Conservation (phyloP, 805 yeast species). For the Hanseniaspora occidentalis region DNA sequence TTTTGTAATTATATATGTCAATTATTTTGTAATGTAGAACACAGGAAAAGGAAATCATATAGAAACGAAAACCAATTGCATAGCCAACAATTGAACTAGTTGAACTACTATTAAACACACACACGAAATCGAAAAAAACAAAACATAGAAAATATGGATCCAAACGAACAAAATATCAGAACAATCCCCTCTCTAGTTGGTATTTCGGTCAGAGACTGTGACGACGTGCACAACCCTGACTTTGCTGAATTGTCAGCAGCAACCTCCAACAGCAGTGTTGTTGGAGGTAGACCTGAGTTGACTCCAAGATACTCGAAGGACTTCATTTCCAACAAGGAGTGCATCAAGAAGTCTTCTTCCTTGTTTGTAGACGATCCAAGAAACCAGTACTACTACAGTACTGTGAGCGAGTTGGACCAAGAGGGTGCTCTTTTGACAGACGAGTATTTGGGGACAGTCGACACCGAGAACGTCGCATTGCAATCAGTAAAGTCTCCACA, state of each 20-base stretch:
- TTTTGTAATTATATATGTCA: too few species aligned
- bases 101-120: neutral
- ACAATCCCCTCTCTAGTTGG: constrained; percentile 20
- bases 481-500: constrained; percentile 3
- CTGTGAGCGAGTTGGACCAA: constrained; percentile 22
- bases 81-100: too few species aligned
- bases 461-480: constrained; percentile 5
- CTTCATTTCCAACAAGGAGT: constrained; percentile 6
- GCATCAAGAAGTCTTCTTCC: constrained; percentile 7
- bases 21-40: too few species aligned
- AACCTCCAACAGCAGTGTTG: constrained; percentile 3
- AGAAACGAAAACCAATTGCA: too few species aligned
- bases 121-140: neutral
- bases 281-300: too few species aligned
- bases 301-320: constrained; percentile 3
- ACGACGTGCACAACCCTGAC: constrained; percentile 15
- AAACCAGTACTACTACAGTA: constrained; percentile 13
- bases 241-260: constrained; percentile 7
- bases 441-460: constrained; percentile 16
- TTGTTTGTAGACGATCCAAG: constrained; percentile 6
- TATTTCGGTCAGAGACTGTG: constrained; percentile 17
- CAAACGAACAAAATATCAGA: constrained; percentile 1
- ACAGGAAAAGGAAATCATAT: too few species aligned
- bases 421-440: constrained; percentile 26
- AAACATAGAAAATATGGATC: constrained; percentile 1